These are phyloP conservation scores for Hypoxylon sp. DNA, from an alignment of 2,329 filamentous ascomycete species.

Conservation along the genomic window DNA sequence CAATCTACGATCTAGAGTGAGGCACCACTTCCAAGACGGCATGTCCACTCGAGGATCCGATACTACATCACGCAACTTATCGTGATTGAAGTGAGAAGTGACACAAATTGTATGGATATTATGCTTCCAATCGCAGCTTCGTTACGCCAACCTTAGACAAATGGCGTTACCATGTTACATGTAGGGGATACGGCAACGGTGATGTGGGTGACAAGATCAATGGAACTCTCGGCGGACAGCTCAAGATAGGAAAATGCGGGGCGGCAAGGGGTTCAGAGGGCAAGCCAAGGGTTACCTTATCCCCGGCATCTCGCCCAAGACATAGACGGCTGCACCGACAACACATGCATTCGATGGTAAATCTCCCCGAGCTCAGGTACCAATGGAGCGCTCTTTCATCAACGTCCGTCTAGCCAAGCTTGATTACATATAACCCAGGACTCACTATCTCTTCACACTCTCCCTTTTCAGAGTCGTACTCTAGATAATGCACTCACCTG, in stretches of 20 bases:
- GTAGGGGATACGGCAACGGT: slow-evolving; percentile 24
- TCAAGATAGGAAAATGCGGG: slow-evolving; percentile 39
- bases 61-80: slow-evolving; percentile 36
- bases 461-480: slow-evolving; percentile 21
- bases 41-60: slow-evolving; percentile 33
- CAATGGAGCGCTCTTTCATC: slow-evolving; percentile 23
- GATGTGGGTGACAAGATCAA: slow-evolving; percentile 20
- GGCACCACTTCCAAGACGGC: slow-evolving; percentile 20
- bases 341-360: slow-evolving; percentile 31
- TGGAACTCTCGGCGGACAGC: slow-evolving; percentile 24
- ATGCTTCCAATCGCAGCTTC: slow-evolving; percentile 12
- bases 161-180: slow-evolving; percentile 35
- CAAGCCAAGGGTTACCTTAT: slow-evolving; percentile 20
- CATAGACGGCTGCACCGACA: slow-evolving; percentile 29
- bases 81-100: slow-evolving; percentile 27
- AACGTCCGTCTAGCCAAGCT: slow-evolving; percentile 16
- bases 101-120: slow-evolving; percentile 22
- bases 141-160: slow-evolving; percentile 36
- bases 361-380: slow-evolving; percentile 33
- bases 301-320: slow-evolving; percentile 23
- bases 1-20: slow-evolving; percentile 10
- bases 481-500: slow-evolving; percentile 37
- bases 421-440: slow-evolving; percentile 24
- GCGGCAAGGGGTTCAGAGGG: slow-evolving; percentile 22
- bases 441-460: slow-evolving; percentile 30